Percentiles rank a stretch among this genome's conserved stretches.
Evolutionary conservation across 495 filamentous ascomycete species (phyloP).

Genomic region (Xylaria flabelliformis): DNA sequence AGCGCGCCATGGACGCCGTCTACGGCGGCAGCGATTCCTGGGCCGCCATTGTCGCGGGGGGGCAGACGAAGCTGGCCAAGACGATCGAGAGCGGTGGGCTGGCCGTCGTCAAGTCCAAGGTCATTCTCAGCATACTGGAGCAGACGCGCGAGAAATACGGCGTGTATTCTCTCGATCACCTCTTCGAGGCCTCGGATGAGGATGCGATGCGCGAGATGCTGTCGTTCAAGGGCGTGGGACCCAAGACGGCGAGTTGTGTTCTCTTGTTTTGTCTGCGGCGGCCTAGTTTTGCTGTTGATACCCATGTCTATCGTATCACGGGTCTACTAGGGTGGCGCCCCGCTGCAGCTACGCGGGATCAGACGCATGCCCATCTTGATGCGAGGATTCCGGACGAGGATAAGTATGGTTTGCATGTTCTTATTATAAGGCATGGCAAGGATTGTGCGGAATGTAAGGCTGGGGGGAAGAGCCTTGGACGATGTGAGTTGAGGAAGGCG

Average conservation of each 20-base stretch:
- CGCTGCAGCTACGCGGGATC: conserved; percentile 63
- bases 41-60: conserved; percentile 71
- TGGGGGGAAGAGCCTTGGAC: conserved; percentile 36
- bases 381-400: conserved; percentile 75
- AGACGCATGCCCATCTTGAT: conserved; percentile 79
- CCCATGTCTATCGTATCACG: conserved; percentile 77
- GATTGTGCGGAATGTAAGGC: conserved; percentile 77
- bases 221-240: conserved; percentile 79
- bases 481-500: conserved; percentile 37
- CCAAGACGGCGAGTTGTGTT: conserved; percentile 88
- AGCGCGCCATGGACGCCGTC: conserved; percentile 69
- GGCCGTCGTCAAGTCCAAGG: conserved; percentile 73
- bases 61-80: conserved; percentile 67
- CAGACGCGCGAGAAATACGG: conserved; percentile 70
- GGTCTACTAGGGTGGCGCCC: conserved; percentile 82
- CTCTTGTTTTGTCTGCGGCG: conserved; percentile 76
- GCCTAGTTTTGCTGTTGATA: conserved; percentile 82
- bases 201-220: conserved; percentile 74
- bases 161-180: conserved; percentile 72
- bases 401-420: conserved; percentile 82
- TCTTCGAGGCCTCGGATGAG: conserved; percentile 68
- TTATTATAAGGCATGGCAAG: conserved; percentile 83
- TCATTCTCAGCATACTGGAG: conserved; percentile 75
- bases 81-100: conserved; percentile 78
- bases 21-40: conserved; percentile 82